These are phyloP conservation scores for Taphrina wiesneri DNA, from an alignment of 1,139 yeast genomes.

Conservation along the genomic window DNA sequence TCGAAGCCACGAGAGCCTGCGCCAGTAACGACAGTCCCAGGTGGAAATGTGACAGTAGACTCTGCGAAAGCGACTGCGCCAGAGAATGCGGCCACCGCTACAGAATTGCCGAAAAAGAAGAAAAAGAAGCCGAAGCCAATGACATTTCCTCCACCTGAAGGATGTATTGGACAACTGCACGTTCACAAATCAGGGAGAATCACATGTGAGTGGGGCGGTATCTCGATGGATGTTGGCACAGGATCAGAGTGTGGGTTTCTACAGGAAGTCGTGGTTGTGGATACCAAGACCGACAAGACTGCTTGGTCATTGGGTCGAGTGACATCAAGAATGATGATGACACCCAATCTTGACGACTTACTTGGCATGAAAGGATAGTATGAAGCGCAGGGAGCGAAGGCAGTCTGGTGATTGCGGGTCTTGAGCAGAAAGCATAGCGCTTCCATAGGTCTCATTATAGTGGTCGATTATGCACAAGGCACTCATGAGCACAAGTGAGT, in stretches of 20 bases:
- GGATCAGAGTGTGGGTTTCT: slow-evolving; percentile 75
- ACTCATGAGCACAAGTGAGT: not conserved
- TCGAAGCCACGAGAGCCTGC: not conserved
- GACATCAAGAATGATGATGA: slow-evolving; percentile 57
- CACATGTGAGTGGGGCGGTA: slow-evolving; percentile 70
- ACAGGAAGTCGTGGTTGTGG: slow-evolving; percentile 71
- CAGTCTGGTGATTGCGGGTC: too few species aligned
- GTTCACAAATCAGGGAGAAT: slow-evolving; percentile 80
- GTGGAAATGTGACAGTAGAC: not conserved
- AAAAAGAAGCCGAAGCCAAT: slow-evolving; percentile 27
- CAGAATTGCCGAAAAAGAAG: slow-evolving; percentile 4
- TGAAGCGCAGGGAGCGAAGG: not conserved
- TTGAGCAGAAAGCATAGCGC: not conserved
- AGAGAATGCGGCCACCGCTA: not conserved
- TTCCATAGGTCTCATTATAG: too few species aligned
- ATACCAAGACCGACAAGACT: slow-evolving; percentile 52
- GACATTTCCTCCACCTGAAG: slow-evolving; percentile 47
- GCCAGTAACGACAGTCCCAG: not conserved
- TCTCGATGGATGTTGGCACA: slow-evolving; percentile 64
- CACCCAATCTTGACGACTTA: slow-evolving; percentile 48
- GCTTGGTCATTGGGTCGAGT: slow-evolving; percentile 65
- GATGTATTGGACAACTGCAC: slow-evolving; percentile 69
- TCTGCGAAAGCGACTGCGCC: not conserved
- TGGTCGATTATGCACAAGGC: not conserved
- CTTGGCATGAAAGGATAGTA: not conserved